Base-by-base conservation (phyloP, 805 yeast species). In the Candida silvatica region DNA sequence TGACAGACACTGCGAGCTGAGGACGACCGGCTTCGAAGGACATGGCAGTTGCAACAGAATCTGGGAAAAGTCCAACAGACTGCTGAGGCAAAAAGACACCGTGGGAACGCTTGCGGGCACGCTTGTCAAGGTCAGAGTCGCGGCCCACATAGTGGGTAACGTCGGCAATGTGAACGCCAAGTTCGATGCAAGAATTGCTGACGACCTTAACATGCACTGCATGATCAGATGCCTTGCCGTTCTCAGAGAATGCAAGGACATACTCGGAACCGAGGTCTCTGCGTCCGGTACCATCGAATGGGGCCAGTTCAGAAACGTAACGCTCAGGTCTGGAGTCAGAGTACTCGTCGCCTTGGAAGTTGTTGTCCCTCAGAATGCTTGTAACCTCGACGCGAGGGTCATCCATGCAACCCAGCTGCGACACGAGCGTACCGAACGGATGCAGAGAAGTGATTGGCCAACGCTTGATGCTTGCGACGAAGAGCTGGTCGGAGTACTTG, bases 391-490 rank as follows among this genome's bases (percentile, higher is more conserved):
- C 84, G 17, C 69, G 64, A 3, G 77, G 71, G 42, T 80, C 90
- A 44, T 78, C 84, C 49, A 83, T 75, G 26, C 75, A 70, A 17
- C 98, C 98, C 42, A 92, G 65, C 47, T 83, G 84, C 31, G 88
- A 82, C 18, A 90, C 80, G 38, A 92, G 65, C 20, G 95, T 87
- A 48, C 98, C 98, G 54, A 92, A 92, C 4, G 98, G 98, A 65
- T 92, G 98, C 57, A 92, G 70, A 0, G 97, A 90, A 7, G 98
- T 92, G 58, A 92, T 92, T 52, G 98, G 98, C 98, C 98, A 92
- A 59, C 98, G 80, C 58, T 92, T 92, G 51, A 92, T 90, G 1
- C 95, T 82, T 0, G 97, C 97, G 41, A 92, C 90, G 54, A 90
- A 92, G 34, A 88, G 62, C 48, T 80, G 83, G 52, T 84, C 76